Evolutionary conservation across 1,139 yeast species (phyloP).

Genomic region (Debaryomyces singareniensis): DNA sequence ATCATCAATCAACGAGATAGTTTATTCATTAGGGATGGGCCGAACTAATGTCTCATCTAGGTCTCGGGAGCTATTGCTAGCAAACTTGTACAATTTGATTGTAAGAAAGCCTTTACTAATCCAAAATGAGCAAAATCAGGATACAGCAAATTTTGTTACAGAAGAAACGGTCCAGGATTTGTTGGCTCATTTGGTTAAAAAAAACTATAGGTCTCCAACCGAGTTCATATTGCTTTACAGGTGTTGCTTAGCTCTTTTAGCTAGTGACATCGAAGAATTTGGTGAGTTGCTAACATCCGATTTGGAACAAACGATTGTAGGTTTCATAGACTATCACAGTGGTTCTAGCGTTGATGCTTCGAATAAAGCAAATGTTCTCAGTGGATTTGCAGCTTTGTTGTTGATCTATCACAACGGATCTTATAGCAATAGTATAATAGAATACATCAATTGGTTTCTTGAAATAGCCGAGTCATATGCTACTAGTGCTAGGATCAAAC

Average conservation of each 20-base stretch:
- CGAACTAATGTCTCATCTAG: conserved; percentile 41
- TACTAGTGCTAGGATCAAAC: conserved; percentile 27
- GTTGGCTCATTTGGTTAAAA: conserved; percentile 23
- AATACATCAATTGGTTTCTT: conserved; percentile 34
- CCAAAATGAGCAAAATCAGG: conserved; percentile 31
- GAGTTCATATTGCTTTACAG: conserved; percentile 40
- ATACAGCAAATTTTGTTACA: conserved; percentile 26
- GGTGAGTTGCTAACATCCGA: conserved; percentile 39
- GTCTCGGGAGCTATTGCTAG: conserved; percentile 46
- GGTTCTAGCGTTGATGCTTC: conserved; percentile 27
- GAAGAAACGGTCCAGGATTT: conserved; percentile 32
- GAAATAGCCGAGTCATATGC: conserved; percentile 43
- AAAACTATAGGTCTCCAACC: conserved; percentile 33
- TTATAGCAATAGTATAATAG: conserved; percentile 46
- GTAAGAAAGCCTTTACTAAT: conserved; percentile 37
- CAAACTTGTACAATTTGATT: conserved; percentile 44
- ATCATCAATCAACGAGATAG: conserved; percentile 36
- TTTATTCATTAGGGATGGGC: conserved; percentile 31
- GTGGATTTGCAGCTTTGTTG: conserved; percentile 41
- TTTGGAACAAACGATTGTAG: conserved; percentile 27
- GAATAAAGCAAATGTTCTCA: conserved; percentile 34
- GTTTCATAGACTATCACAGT: conserved; percentile 30
- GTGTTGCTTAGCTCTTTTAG: conserved; percentile 36
- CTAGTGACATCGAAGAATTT: conserved; percentile 47
- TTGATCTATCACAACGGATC: conserved; percentile 43